Conservation (phyloP, 192 early-diverging fungal species). For the Spizellomyces punctatus region DNA sequence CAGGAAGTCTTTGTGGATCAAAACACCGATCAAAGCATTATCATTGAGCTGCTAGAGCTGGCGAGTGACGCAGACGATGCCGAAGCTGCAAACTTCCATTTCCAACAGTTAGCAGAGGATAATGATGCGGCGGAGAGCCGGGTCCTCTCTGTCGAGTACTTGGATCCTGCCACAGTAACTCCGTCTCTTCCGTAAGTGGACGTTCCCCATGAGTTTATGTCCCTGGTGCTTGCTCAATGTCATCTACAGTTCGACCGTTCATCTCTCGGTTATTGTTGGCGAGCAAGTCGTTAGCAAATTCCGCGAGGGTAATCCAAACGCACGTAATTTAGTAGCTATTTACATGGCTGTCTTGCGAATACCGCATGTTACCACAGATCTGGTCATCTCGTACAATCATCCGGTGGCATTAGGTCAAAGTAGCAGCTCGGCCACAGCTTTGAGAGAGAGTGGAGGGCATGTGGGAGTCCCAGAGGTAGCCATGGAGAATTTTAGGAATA, state of each 20-base stretch:
- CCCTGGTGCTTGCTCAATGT: background rate
- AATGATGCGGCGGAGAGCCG: slow-evolving; percentile 65
- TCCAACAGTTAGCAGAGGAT: slow-evolving; percentile 72
- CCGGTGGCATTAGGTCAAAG: slow-evolving; percentile 57
- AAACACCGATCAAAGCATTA: slow-evolving; percentile 75
- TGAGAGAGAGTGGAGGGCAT: slow-evolving; percentile 15
- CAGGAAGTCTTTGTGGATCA: slow-evolving; percentile 88
- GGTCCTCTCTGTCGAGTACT: slow-evolving; percentile 42
- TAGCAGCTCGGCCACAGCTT: slow-evolving; percentile 42
- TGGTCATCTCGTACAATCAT: slow-evolving; percentile 77
- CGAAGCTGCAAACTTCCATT: slow-evolving; percentile 72
- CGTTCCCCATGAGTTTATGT: background rate
- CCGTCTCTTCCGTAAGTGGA: slow-evolving; percentile 57
- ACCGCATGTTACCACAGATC: slow-evolving; percentile 67
- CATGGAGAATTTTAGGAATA: slow-evolving; percentile 43
- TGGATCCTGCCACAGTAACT: slow-evolving; percentile 25
- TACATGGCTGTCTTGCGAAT: slow-evolving; percentile 75
- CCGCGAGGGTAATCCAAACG: slow-evolving; percentile 58
- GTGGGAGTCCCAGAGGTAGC: slow-evolving; percentile 28
- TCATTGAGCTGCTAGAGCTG: slow-evolving; percentile 83
- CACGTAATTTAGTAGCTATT: slow-evolving; percentile 64
- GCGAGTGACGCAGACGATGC: slow-evolving; percentile 50
- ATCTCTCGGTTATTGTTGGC: slow-evolving; percentile 61
- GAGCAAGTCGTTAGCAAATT: slow-evolving; percentile 79
- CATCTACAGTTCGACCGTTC: slow-evolving; percentile 16